Percentiles rank a stretch among this genome's conserved stretches.
Evolutionary conservation across 176 grass and related monocot genomes (phyloP).

Genomic region (Microstegium vimineum): DNA sequence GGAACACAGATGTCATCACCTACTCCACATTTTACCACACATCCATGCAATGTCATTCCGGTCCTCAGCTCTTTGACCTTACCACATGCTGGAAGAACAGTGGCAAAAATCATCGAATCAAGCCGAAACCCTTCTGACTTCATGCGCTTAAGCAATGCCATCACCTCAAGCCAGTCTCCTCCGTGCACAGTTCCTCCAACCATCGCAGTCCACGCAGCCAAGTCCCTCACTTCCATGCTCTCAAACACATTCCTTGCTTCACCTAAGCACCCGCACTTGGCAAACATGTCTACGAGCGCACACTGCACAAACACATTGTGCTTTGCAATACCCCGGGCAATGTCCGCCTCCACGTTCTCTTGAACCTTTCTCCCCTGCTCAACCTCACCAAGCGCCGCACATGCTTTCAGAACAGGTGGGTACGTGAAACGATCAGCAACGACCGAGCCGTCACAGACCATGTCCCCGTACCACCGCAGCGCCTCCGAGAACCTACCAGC

Average conservation of each 20-base stretch:
- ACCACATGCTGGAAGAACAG: conserved; percentile 47
- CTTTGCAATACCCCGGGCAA: background rate
- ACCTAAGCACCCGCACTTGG: conserved; percentile 47
- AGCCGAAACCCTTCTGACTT: conserved; percentile 23
- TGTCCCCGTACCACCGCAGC: conserved; percentile 19
- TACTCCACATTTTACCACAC: conserved; percentile 26
- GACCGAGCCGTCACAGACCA: conserved; percentile 3
- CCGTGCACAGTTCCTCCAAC: conserved; percentile 28
- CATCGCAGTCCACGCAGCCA: conserved; percentile 49
- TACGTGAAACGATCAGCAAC: conserved; percentile 42
- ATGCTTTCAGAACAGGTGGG: conserved; percentile 56
- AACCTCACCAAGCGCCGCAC: conserved; percentile 25
- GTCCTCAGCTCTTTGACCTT: conserved; percentile 22
- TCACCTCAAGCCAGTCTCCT: conserved; percentile 40
- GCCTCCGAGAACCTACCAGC: conserved; percentile 28
- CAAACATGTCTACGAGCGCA: conserved; percentile 56
- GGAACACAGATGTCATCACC: conserved; percentile 34
- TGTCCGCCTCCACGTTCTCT: background rate
- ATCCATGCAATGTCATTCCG: conserved; percentile 49
- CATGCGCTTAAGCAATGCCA: conserved; percentile 34
- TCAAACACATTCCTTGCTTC: conserved; percentile 53
- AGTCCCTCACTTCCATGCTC: conserved; percentile 39
- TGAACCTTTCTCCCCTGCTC: conserved; percentile 33
- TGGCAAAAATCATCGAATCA: conserved; percentile 54
- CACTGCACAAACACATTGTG: conserved; percentile 52